Base-by-base conservation (phyloP, 169 alveolate species). In the Babesia ovis region DNA sequence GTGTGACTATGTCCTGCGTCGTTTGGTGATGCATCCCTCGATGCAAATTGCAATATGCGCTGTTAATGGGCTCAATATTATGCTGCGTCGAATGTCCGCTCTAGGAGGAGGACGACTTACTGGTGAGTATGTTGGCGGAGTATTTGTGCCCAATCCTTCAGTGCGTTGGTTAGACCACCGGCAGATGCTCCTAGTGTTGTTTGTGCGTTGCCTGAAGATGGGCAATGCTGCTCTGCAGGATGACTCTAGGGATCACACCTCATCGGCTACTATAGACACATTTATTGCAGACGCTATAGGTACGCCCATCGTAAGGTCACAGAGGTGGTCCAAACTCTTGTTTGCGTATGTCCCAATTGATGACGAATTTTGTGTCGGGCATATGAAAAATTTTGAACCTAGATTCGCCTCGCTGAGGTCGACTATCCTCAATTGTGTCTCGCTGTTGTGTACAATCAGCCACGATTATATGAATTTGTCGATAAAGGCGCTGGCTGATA, bases 371-470 rank as follows among this genome's bases (percentile, higher is more conserved):
- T 79, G 77, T 43, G 77, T 79, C 29, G 87, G 87, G 2, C 85
- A 68, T 34, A 23, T 79, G 69, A 81, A 72, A 51, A 67, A 46
- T 57, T 81, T 81, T 51, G 85, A 81, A 14, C 55, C 89, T 22
- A 27, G 85, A 1, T 81, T 81, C 42, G 84, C 89, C n/a, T 69
- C 85, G 32, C 67, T 81, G 53, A 34, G 89, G n/a, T 81, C 89
- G 8, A 62, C 74, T 1, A 81, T 70, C 6, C 46, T 67, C 39
- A 66, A 70, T 31, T 72, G 85, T 37, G 66, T 68, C 8, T 34
- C 85, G 29, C 2, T 72, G 41, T 55, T 81, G 51, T 54, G 81
- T 8, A 67, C 70, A 8, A 35, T 81, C n/a, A 81, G 67, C 75
- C 82, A 45, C n/a, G 74, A 61, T 18, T 81, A 64, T 51, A 70